Evolutionary conservation across 192 early-diverging fungal species (phyloP).

Genomic region (Piromyces finnis): DNA sequence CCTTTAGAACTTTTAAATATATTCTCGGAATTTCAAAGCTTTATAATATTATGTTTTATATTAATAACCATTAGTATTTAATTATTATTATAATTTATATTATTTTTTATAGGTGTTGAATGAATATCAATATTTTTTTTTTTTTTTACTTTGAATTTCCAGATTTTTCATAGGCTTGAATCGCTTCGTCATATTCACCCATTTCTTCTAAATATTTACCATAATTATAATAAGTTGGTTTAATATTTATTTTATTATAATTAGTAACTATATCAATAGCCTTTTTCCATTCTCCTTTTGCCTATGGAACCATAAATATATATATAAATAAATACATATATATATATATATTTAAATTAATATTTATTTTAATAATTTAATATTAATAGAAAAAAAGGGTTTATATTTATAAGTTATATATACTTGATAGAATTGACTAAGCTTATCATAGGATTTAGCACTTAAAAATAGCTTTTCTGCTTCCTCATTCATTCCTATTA

Average conservation of each 20-base stretch:
- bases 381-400: no score
- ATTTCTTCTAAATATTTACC: constrained; percentile 18
- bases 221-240: constrained; percentile 21
- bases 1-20: constrained; percentile 2
- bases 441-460: constrained; percentile 12
- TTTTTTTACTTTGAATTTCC: constrained; percentile 1
- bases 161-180: constrained; percentile 31
- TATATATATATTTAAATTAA: no score
- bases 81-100: no score
- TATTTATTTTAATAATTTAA: no score
- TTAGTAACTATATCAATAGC: constrained; percentile 19
- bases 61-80: no score
- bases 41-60: background rate
- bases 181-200: constrained; percentile 22
- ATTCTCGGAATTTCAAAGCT: constrained; percentile 14
- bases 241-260: constrained; percentile 18
- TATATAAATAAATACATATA: no score
- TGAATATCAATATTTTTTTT: no score
- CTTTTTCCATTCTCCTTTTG: constrained; percentile 20
- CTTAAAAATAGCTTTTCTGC: constrained; percentile 10
- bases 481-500: constrained; percentile 16
- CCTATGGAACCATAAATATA: no score
- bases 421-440: constrained; percentile 20
- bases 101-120: no score
- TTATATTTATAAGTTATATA: no score